phyloP scores from a whole-genome alignment of 192 early-diverging fungal species.

The Entomortierella parvispora region DNA sequence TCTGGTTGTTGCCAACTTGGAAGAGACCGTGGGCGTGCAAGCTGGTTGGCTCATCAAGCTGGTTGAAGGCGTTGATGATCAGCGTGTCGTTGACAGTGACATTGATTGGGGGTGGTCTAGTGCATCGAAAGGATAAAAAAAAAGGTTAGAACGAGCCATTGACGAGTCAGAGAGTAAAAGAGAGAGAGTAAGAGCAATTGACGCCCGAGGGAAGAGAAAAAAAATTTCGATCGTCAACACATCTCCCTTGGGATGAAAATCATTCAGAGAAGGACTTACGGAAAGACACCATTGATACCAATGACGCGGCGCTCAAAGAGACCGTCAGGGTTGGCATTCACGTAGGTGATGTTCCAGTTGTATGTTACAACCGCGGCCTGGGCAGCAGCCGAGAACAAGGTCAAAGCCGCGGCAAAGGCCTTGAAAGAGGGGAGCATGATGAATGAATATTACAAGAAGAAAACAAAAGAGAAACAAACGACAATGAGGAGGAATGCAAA shows the following conservation, averaged over 20 bases:
- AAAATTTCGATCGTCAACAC: neutral
- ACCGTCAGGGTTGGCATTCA: slow-evolving; percentile 70
- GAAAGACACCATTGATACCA: slow-evolving; percentile 70
- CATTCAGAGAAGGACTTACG: slow-evolving; percentile 47
- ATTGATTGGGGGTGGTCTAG: slow-evolving; percentile 47
- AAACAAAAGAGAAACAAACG: neutral
- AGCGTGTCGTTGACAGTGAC: slow-evolving; percentile 30
- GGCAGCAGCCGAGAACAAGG: slow-evolving; percentile 15
- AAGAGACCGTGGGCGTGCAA: slow-evolving; percentile 74
- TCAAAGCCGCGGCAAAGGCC: too few relatives aligned
- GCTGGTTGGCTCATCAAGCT: slow-evolving; percentile 58
- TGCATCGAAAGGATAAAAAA: neutral
- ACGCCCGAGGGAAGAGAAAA: slow-evolving; percentile 1
- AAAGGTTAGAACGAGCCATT: too few relatives aligned
- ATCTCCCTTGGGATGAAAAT: slow-evolving; percentile 38
- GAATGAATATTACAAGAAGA: slow-evolving; percentile 2
- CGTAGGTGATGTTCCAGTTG: slow-evolving; percentile 74
- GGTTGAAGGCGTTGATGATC: slow-evolving; percentile 50
- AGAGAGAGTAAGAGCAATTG: too few relatives aligned
- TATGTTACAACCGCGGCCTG: slow-evolving; percentile 63
- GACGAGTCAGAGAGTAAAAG: too few relatives aligned
- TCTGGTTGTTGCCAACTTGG: slow-evolving; percentile 65
- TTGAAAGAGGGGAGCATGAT: too few relatives aligned
- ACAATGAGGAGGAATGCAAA: slow-evolving; percentile 4
- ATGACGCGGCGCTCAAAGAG: slow-evolving; percentile 64